Percentiles rank a stretch among this genome's conserved stretches.
These are phyloP conservation scores for Amanita brunnescens DNA, from an alignment of 768 basidiomycete genomes.

Conservation along the genomic window DNA sequence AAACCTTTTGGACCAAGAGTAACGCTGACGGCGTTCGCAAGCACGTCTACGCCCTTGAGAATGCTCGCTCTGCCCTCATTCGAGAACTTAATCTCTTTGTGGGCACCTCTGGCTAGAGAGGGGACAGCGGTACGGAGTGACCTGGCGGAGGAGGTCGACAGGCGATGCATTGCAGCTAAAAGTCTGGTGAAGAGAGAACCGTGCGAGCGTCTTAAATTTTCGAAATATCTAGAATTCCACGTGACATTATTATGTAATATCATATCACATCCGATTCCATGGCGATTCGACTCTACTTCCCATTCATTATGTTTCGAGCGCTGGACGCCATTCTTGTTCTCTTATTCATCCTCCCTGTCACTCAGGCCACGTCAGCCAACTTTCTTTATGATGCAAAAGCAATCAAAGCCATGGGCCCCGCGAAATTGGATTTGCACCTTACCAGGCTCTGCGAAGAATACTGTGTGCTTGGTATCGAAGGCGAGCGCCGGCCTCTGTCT, in stretches of 20 bases:
- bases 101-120: slow-evolving; percentile 56
- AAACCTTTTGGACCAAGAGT: slow-evolving; percentile 94
- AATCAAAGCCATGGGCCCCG: too few relatives aligned
- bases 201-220: not conserved
- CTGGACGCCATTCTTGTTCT: too few relatives aligned
- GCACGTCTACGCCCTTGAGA: slow-evolving; percentile 91
- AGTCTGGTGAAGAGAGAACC: not conserved
- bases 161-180: slow-evolving; percentile 55
- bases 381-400: too few relatives aligned
- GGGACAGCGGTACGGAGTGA: slow-evolving; percentile 49
- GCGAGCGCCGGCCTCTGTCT: too few relatives aligned
- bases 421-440: too few relatives aligned
- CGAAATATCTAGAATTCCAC: not conserved
- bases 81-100: slow-evolving; percentile 97
- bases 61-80: slow-evolving; percentile 93
- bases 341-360: too few relatives aligned
- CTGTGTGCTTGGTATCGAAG: too few relatives aligned
- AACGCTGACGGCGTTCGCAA: slow-evolving; percentile 94
- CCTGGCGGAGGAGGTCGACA: slow-evolving; percentile 53
- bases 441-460: too few relatives aligned
- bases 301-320: too few relatives aligned
- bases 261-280: too few relatives aligned
- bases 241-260: not conserved
- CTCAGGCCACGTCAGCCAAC: too few relatives aligned
- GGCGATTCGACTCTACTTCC: too few relatives aligned